Conservation (phyloP, 176 grass and related monocot genomes). For the Hsuehochloa calcarea region DNA sequence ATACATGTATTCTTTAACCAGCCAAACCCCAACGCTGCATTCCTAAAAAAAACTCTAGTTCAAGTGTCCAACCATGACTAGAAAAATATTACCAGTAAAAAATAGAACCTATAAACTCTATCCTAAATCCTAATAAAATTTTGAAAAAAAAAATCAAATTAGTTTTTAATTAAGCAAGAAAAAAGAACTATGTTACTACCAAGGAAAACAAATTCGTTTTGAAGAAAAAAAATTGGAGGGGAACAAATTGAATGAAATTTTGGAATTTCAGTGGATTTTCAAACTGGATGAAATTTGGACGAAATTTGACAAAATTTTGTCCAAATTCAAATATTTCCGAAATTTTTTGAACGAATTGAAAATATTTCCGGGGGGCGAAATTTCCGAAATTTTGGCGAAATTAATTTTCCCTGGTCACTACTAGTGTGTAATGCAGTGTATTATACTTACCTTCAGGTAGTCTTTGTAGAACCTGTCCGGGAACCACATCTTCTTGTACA, state of each 20-base stretch:
- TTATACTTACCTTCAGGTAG: constrained; percentile 63
- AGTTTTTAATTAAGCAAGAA: background rate
- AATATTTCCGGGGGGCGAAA: no score
- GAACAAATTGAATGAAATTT: no score
- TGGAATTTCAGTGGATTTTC: no score
- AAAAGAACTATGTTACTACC: background rate
- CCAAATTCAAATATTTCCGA: no score
- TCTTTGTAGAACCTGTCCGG: constrained; percentile 81
- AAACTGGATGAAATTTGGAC: no score
- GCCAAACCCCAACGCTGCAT: background rate
- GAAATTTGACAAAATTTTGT: no score
- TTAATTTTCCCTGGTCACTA: no score
- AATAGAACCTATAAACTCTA: background rate
- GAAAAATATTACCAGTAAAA: background rate
- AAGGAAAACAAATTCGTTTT: no score
- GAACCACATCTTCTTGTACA: constrained; percentile 83
- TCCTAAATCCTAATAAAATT: background rate
- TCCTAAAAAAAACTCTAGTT: background rate
- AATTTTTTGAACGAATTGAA: no score
- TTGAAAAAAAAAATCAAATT: background rate
- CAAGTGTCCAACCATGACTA: background rate
- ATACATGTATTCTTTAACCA: background rate
- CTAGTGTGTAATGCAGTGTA: background rate
- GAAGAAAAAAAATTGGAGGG: no score
- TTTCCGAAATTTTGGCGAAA: no score